Conservation (phyloP, 192 early-diverging fungal genomes). For the Cetraspora pellucida region DNA sequence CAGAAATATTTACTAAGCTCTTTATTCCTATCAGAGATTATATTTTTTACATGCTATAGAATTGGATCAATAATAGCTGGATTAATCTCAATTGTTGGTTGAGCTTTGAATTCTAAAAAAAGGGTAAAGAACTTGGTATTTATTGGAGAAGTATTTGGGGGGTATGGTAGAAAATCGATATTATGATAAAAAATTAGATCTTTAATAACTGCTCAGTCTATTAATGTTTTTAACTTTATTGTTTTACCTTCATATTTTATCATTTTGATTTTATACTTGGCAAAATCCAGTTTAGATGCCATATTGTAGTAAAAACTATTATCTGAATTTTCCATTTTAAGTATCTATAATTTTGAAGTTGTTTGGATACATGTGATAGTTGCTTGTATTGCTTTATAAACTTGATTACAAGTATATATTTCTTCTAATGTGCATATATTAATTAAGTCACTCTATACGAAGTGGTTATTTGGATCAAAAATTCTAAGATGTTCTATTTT, state of each 20-base stretch:
- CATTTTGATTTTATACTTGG: constrained; percentile 4
- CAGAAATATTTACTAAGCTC: constrained; percentile 22
- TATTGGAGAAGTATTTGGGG: neutral
- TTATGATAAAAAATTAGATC: constrained; percentile 26
- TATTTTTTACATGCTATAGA: constrained; percentile 6
- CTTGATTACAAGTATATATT: neutral
- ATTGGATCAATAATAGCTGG: neutral
- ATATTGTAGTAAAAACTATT: constrained; percentile 4
- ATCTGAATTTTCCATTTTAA: constrained; percentile 24
- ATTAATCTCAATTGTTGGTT: constrained; percentile 12
- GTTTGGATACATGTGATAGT: neutral
- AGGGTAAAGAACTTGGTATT: constrained; percentile 7
- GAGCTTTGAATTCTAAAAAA: constrained; percentile 8
- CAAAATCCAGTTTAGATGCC: neutral
- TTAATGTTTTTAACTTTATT: neutral
- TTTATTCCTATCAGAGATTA: neutral
- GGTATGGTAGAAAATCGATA: constrained; percentile 8
- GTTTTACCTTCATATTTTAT: neutral
- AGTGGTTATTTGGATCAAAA: constrained; percentile 4
- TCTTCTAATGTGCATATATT: neutral
- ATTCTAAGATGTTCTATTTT: neutral
- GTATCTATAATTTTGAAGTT: constrained; percentile 18
- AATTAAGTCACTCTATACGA: neutral
- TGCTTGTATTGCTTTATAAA: neutral
- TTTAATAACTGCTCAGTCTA: constrained; percentile 2